These are phyloP conservation scores for Scytalidium lignicola DNA, from an alignment of 2,329 filamentous ascomycete genomes.

Conservation along the genomic window DNA sequence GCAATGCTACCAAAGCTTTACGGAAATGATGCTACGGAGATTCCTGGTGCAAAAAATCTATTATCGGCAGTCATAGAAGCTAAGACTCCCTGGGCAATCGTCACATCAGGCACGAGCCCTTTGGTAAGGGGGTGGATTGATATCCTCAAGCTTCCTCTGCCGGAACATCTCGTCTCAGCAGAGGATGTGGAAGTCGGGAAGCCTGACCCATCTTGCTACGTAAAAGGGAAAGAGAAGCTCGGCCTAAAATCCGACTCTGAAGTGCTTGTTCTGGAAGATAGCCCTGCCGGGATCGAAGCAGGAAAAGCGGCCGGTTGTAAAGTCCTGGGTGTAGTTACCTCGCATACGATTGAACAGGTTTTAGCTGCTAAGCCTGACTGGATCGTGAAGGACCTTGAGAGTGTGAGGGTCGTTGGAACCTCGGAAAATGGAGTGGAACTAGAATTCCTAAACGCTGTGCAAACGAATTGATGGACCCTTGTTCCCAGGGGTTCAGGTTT, in stretches of 20 bases:
- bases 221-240: constrained; percentile 60
- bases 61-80: constrained; percentile 60
- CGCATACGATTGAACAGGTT: constrained; percentile 56
- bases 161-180: constrained; percentile 64
- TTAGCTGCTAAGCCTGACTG: constrained; percentile 62
- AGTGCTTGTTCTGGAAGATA: constrained; percentile 64
- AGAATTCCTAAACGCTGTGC: constrained; percentile 22
- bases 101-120: constrained; percentile 65
- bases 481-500: too few species aligned
- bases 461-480: constrained; percentile 4
- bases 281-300: constrained; percentile 61
- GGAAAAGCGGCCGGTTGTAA: constrained; percentile 68
- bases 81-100: constrained; percentile 69
- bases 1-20: constrained; percentile 70
- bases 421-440: constrained; percentile 33
- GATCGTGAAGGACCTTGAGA: constrained; percentile 62
- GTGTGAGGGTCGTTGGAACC: constrained; percentile 46
- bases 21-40: constrained; percentile 74
- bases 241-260: constrained; percentile 32
- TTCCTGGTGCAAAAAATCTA: constrained; percentile 73
- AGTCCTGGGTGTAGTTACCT: constrained; percentile 62
- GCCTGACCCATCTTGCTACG: constrained; percentile 71
- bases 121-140: constrained; percentile 70
- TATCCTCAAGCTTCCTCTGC: constrained; percentile 59
- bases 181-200: constrained; percentile 73